Percentiles rank a stretch among this genome's conserved stretches.
Evolutionary conservation across 2,329 filamentous ascomycete species (phyloP).

Genomic region (Clarireedia paspali): DNA sequence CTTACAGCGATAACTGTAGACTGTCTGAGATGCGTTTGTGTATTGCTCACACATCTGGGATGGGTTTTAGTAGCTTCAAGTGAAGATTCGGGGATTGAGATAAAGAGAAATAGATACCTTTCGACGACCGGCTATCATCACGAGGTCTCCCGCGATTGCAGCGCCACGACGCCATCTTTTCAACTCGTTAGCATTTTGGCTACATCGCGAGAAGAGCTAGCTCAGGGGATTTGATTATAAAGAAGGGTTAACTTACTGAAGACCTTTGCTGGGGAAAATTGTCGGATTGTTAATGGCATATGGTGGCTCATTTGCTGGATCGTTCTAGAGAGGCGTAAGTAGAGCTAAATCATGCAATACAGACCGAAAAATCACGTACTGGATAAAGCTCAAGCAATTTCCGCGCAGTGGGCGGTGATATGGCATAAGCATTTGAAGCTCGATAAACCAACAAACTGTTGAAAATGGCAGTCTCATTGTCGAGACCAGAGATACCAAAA

Average conservation of each 20-base stretch:
- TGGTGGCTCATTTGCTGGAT: slow-evolving; percentile 40
- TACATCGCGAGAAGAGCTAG: neutral
- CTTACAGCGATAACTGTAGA: slow-evolving; percentile 40
- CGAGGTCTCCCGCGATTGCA: slow-evolving; percentile 39
- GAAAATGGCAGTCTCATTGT: slow-evolving; percentile 38
- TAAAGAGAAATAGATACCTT: slow-evolving; percentile 10
- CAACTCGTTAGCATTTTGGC: neutral
- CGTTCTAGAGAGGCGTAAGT: slow-evolving; percentile 24
- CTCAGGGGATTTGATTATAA: too few species aligned
- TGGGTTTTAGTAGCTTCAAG: too few species aligned
- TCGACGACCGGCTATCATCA: slow-evolving; percentile 41
- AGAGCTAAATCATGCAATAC: neutral
- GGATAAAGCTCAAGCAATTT: slow-evolving; percentile 41
- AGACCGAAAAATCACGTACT: neutral
- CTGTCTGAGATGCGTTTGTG: slow-evolving; percentile 27
- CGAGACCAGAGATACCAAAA: slow-evolving; percentile 34
- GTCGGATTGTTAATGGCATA: slow-evolving; percentile 31
- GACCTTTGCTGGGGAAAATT: slow-evolving; percentile 29
- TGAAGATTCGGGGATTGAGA: neutral
- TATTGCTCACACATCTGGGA: slow-evolving; percentile 35
- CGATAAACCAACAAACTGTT: slow-evolving; percentile 36
- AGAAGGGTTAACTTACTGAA: slow-evolving; percentile 20
- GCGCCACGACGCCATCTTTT: slow-evolving; percentile 35
- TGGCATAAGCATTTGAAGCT: slow-evolving; percentile 31
- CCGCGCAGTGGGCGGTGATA: slow-evolving; percentile 37